Evolutionary conservation across 2,329 filamentous ascomycete genomes (phyloP), one percentile per base, ranked within the genome.

Genomic region (Colletotrichum sublineola): DNA sequence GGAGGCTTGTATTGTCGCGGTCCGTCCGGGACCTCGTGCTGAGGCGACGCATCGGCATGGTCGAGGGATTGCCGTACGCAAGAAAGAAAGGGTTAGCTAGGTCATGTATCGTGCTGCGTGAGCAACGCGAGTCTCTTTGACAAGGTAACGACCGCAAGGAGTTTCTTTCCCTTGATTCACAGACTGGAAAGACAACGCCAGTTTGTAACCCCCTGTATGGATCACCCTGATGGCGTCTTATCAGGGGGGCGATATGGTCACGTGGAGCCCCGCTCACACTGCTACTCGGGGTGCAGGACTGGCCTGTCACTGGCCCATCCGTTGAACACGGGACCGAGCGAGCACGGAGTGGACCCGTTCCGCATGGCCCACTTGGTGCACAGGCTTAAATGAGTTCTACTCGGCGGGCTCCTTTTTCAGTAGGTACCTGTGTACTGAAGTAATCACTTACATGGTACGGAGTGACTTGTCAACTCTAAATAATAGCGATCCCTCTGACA

Each of bases 1-100:
- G 88, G 60, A 93, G 85, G 57, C 86, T 87, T 63, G 76, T 76
- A 68, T 79, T 78, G 75, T 83, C 81, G 60, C 77, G 77, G 38
- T 71, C 73, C 33, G 53, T 64, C 18, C 55, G 62, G 33, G 70
- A 55, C 44, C 50, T 63, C 36, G 73, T 53, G 29, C 58, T 63
- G 42, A 73, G 64, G 40, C 56, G 61, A 33, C 74, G 73, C 55
- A 67, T 67, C 52, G 73, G 56, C 73, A 73, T 75, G 33, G 55
- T 63, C 53, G 8, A 52, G 48, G 38, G 46, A 33, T 58, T 58
- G 44, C 48, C 50, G 56, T 20, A 57, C 29, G 52, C 50, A 42
- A 38, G 2, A 24, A 6, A 48, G n/a, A 29, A 29, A 31, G 2
- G 15, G 18, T 14, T 57, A 31, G 46, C 15, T 31, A 61, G 33